phyloP scores from a whole-genome alignment of 306 rosid genomes.

The Abrus precatorius region DNA sequence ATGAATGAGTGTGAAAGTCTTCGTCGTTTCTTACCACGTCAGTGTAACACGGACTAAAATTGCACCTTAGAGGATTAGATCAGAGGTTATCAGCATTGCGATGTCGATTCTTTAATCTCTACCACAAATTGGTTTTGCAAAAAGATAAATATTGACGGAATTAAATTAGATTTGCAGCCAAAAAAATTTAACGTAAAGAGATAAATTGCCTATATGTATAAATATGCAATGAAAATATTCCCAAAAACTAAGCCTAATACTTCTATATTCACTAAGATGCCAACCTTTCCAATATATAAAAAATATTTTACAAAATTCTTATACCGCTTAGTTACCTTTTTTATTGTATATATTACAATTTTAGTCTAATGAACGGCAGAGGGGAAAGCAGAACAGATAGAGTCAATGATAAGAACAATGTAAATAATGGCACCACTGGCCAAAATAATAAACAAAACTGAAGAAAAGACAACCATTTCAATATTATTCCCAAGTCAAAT shows the following conservation, averaged over 20 bases:
- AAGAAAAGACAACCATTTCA: constrained; percentile 10
- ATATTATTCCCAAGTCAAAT: constrained; percentile 5
- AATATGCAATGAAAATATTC: background rate
- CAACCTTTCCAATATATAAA: background rate
- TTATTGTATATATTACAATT: no score
- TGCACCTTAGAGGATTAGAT: no score
- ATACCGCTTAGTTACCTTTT: no score
- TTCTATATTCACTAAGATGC: background rate
- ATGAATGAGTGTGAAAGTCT: no score
- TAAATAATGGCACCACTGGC: background rate
- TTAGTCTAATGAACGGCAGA: no score
- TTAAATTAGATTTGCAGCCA: background rate
- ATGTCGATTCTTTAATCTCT: background rate
- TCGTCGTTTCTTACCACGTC: no score
- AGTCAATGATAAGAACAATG: background rate
- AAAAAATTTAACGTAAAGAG: background rate
- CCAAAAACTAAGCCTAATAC: background rate
- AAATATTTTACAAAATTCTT: no score
- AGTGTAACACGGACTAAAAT: background rate
- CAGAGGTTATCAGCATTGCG: background rate
- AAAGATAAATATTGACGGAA: background rate
- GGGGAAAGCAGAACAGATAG: background rate
- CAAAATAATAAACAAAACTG: constrained; percentile 20
- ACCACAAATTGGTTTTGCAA: constrained; percentile 1
- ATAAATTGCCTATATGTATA: background rate